A percentile compares a stretch with the other conserved stretches of the same genome.
Conservation (phyloP, 495 filamentous ascomycete genomes). For the Aspergillus ellipticus region DNA sequence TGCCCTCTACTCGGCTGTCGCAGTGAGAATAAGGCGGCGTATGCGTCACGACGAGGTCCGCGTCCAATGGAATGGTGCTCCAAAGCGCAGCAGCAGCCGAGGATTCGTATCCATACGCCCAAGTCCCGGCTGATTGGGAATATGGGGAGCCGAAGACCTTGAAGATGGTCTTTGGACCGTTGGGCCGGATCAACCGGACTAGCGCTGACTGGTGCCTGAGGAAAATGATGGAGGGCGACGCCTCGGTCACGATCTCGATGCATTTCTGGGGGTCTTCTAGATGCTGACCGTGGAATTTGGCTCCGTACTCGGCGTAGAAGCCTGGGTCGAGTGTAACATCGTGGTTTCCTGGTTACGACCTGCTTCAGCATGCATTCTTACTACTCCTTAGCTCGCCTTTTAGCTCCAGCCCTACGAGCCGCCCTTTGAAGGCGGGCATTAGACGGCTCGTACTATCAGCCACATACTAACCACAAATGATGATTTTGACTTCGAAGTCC, state of each 20-base stretch:
- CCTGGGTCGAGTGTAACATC: conserved; percentile 66
- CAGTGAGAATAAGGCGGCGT: conserved; percentile 46
- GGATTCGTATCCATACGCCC: conserved; percentile 68
- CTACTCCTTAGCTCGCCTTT: not conserved
- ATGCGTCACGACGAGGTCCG: conserved; percentile 48
- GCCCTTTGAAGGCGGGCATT: not conserved
- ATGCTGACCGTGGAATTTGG: conserved; percentile 56
- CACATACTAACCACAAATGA: conserved; percentile 50
- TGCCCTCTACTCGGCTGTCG: conserved; percentile 31
- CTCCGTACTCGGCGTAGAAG: conserved; percentile 57
- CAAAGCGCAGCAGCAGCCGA: conserved; percentile 48
- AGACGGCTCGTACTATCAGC: not conserved
- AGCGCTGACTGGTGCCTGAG: conserved; percentile 59
- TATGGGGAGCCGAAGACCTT: conserved; percentile 75
- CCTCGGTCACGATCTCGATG: conserved; percentile 46
- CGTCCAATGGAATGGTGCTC: conserved; percentile 40
- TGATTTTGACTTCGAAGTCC: conserved; percentile 55
- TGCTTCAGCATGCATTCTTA: not conserved
- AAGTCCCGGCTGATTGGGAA: conserved; percentile 57
- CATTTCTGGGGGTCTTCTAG: conserved; percentile 55
- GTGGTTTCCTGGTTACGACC: conserved; percentile 60
- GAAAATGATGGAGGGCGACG: conserved; percentile 57
- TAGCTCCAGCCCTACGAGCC: not conserved
- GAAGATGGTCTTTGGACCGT: conserved; percentile 63
- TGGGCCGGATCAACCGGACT: conserved; percentile 52